These are phyloP conservation scores for Cercospora sojina DNA, from an alignment of 2,329 filamentous ascomycete species.

Conservation along the genomic window DNA sequence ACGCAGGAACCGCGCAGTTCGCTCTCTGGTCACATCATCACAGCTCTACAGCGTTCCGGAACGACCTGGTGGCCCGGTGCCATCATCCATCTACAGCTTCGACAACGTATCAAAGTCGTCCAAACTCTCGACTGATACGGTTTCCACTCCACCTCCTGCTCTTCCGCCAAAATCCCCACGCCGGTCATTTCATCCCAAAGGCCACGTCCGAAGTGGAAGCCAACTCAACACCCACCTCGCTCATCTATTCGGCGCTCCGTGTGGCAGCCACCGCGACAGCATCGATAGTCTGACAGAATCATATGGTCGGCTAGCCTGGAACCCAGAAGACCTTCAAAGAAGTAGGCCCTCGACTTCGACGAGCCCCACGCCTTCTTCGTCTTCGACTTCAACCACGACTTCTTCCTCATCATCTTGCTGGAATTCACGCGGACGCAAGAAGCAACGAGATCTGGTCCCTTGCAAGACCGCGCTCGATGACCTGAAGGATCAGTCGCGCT, in stretches of 20 bases:
- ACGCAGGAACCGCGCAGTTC: slow-evolving; percentile 1
- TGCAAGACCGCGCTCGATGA: not conserved
- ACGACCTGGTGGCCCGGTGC: not conserved
- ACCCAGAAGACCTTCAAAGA: not conserved
- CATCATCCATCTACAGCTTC: slow-evolving; percentile 2
- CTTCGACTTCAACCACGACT: not conserved
- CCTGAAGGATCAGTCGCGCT: not conserved
- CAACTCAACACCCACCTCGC: slow-evolving; percentile 11
- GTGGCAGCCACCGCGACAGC: not conserved
- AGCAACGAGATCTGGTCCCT: not conserved
- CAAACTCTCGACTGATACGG: not conserved
- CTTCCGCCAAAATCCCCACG: not conserved
- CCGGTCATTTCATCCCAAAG: not conserved
- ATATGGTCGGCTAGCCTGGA: slow-evolving; percentile 8
- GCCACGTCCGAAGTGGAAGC: not conserved
- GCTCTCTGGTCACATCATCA: slow-evolving; percentile 6
- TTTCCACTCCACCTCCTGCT: not conserved
- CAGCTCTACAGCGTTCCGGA: slow-evolving; percentile 12
- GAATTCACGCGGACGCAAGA: not conserved
- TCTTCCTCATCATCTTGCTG: not conserved
- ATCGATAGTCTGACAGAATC: not conserved
- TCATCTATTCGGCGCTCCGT: slow-evolving; percentile 6
- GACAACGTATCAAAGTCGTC: not conserved
- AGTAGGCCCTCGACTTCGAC: not conserved
- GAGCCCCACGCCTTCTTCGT: not conserved